phyloP scores from a whole-genome alignment of 2,329 filamentous ascomycete species.

The Fragosphaeria purpurea region DNA sequence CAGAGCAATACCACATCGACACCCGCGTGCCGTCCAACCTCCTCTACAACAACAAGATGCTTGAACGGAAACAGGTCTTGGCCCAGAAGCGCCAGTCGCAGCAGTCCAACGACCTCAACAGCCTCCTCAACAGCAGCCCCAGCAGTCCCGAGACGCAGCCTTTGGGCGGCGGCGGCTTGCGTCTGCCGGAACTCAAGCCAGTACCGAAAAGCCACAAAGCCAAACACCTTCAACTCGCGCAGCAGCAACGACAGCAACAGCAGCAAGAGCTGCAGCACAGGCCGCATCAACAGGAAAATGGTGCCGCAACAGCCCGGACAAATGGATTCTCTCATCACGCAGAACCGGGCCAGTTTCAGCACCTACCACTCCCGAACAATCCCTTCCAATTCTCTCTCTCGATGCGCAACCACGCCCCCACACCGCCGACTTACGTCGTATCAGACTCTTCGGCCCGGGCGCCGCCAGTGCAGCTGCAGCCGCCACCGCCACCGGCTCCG shows the following conservation, averaged over 20 bases:
- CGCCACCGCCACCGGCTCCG: constrained; percentile 62
- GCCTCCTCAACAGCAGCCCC: constrained; percentile 25
- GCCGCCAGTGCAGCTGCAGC: constrained; percentile 34
- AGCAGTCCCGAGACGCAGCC: constrained; percentile 23
- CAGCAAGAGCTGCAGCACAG: constrained; percentile 25
- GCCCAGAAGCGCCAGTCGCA: constrained; percentile 50
- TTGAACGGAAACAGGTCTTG: constrained; percentile 64
- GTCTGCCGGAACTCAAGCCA: constrained; percentile 64
- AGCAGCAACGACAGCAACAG: constrained; percentile 19
- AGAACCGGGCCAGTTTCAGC: constrained; percentile 27
- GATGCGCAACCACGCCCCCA: constrained; percentile 20
- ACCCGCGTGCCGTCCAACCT: constrained; percentile 77
- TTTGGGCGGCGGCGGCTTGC: constrained; percentile 33
- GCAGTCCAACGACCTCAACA: constrained; percentile 34
- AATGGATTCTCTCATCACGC: constrained; percentile 15
- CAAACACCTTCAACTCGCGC: constrained; percentile 24
- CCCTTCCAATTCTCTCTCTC: constrained; percentile 36
- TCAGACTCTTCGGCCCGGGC: constrained; percentile 34
- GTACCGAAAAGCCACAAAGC: constrained; percentile 59
- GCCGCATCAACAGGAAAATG: constrained; percentile 7
- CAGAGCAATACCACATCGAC: constrained; percentile 74
- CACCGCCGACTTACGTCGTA: constrained; percentile 29
- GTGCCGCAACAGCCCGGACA: constrained; percentile 19
- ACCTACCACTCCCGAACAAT: constrained; percentile 33
- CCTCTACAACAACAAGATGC: constrained; percentile 67